Conservation (phyloP, 2,329 filamentous ascomycete genomes). For the Colletotrichum camelliae region DNA sequence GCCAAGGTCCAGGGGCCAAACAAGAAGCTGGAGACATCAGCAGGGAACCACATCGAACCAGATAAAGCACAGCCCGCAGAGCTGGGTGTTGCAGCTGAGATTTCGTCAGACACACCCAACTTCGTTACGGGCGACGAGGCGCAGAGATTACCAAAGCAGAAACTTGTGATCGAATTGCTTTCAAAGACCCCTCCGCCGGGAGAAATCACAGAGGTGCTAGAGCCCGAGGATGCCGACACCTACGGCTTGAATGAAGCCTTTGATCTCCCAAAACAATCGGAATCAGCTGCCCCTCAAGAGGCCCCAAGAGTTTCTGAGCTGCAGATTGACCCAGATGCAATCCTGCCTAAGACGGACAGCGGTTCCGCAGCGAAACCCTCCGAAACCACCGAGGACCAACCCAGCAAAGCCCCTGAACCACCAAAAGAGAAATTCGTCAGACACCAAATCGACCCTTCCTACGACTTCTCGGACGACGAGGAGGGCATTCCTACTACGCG, state of each 20-base stretch:
- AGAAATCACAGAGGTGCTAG: not conserved
- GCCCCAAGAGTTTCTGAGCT: too few species aligned
- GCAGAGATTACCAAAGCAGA: not conserved
- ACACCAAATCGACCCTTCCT: slow-evolving; percentile 20
- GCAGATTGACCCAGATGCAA: not conserved
- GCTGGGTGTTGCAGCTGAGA: not conserved
- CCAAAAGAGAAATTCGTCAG: slow-evolving; percentile 5
- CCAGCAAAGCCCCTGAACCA: not conserved
- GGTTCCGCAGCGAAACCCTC: not conserved
- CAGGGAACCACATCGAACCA: not conserved
- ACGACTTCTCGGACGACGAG: slow-evolving; percentile 28
- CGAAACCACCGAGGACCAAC: not conserved
- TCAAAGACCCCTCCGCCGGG: not conserved
- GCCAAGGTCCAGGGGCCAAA: not conserved
- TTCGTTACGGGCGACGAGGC: not conserved
- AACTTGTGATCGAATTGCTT: not conserved
- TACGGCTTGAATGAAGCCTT: not conserved
- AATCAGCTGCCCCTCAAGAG: not conserved
- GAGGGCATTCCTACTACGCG: slow-evolving; percentile 17
- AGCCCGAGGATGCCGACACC: slow-evolving; percentile 1
- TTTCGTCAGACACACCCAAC: not conserved
- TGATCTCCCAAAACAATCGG: not conserved
- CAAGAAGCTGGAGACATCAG: not conserved
- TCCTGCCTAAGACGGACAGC: not conserved
- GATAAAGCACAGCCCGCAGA: not conserved